A percentile compares a stretch with the other conserved stretches of the same genome.
phyloP scores from a whole-genome alignment of 2,329 filamentous ascomycete species.

The Aspergillus sp. region DNA sequence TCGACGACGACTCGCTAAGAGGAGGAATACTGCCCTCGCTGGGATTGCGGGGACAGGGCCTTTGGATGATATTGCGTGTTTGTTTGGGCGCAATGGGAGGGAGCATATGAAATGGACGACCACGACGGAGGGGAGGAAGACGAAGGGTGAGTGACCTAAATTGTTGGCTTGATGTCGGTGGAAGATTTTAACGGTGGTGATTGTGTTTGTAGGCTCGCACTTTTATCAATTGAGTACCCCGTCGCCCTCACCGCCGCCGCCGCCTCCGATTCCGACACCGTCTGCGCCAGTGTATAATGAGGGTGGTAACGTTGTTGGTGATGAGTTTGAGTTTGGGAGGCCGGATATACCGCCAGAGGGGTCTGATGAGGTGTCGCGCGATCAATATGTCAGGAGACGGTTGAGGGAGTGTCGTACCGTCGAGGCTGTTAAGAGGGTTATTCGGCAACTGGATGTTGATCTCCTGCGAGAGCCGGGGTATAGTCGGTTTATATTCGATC shows the following conservation, averaged over 20 bases:
- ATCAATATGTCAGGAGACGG: conserved; percentile 20
- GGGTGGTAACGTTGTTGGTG: conserved; percentile 5
- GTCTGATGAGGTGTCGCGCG: conserved; percentile 4
- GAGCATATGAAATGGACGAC: conserved; percentile 40
- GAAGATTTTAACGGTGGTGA: conserved; percentile 4
- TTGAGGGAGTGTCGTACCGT: conserved; percentile 26
- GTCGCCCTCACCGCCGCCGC: conserved; percentile 14
- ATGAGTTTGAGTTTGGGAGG: conserved; percentile 11
- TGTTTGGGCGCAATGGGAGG: conserved; percentile 45
- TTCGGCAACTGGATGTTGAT: conserved; percentile 33
- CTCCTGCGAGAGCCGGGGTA: conserved; percentile 37
- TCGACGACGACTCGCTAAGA: conserved; percentile 55
- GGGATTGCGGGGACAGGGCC: conserved; percentile 31
- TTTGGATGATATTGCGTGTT: conserved; percentile 41
- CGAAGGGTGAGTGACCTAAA: conserved; percentile 26
- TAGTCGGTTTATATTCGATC: conserved; percentile 39
- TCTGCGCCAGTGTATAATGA: conserved; percentile 23
- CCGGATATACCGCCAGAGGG: neutral
- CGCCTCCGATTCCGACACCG: neutral
- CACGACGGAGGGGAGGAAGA: conserved; percentile 26
- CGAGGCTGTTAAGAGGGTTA: conserved; percentile 31
- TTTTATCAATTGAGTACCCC: conserved; percentile 21
- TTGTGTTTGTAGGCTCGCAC: conserved; percentile 16
- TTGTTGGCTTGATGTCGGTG: neutral
- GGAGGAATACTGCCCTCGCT: conserved; percentile 56